Evolutionary conservation across 2,329 filamentous ascomycete genomes (phyloP).

Genomic region (Thelonectria rubi): DNA sequence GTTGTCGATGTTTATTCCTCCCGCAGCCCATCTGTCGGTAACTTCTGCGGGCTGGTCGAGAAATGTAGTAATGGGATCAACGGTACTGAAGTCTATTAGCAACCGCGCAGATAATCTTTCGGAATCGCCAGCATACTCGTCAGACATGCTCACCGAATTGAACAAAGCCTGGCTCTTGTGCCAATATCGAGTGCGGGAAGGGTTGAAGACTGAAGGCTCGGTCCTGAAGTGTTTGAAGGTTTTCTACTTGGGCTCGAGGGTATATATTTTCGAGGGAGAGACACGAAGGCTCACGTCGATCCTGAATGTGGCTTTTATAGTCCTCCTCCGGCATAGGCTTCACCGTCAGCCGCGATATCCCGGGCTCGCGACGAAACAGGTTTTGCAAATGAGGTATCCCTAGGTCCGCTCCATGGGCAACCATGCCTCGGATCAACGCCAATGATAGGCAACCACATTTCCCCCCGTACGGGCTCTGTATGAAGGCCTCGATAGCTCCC

Average conservation of each 20-base stretch:
- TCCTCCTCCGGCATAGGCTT: not conserved
- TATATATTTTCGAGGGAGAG: slow-evolving; percentile 2
- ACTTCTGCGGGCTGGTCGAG: slow-evolving; percentile 20
- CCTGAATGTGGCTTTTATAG: slow-evolving; percentile 17
- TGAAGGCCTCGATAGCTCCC: slow-evolving; percentile 17
- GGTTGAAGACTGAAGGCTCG: not conserved
- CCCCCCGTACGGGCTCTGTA: slow-evolving; percentile 36
- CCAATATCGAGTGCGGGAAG: not conserved
- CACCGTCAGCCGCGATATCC: slow-evolving; percentile 10
- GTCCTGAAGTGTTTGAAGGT: not conserved
- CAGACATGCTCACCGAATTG: slow-evolving; percentile 25
- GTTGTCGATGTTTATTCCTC: not conserved
- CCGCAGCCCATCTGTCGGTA: slow-evolving; percentile 24
- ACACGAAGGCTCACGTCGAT: slow-evolving; percentile 1
- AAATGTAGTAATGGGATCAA: slow-evolving; percentile 6
- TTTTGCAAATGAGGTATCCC: slow-evolving; percentile 21
- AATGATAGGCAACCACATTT: slow-evolving; percentile 44
- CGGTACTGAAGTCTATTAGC: slow-evolving; percentile 13
- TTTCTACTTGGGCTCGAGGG: not conserved
- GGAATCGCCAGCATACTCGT: not conserved
- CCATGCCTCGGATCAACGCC: slow-evolving; percentile 29
- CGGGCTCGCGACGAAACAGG: slow-evolving; percentile 19
- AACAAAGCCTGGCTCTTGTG: not conserved
- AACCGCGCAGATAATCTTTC: slow-evolving; percentile 6
- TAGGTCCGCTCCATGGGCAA: slow-evolving; percentile 30